Evolutionary conservation across 2,329 filamentous ascomycete genomes (phyloP).

Genomic region (Fusarium liriodendri): DNA sequence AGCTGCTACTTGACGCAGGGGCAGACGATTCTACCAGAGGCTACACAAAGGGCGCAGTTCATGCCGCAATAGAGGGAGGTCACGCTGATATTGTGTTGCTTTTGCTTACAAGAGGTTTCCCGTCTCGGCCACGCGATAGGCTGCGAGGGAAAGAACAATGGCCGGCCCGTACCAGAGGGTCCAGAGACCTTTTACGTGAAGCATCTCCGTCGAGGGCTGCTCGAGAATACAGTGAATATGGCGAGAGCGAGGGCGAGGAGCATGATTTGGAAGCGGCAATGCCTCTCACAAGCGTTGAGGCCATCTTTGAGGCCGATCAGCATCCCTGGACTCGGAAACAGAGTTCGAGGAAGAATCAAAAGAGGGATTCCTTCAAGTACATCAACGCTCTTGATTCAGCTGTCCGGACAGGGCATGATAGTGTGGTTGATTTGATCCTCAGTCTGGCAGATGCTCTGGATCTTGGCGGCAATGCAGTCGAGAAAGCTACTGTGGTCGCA

Average conservation of each 20-base stretch:
- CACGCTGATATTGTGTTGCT: conserved; percentile 10
- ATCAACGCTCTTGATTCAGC: not conserved
- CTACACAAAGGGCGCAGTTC: conserved; percentile 6
- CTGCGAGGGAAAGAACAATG: not conserved
- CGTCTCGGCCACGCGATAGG: not conserved
- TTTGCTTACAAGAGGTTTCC: not conserved
- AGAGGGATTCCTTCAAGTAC: not conserved
- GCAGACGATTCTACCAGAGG: not conserved
- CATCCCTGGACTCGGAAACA: not conserved
- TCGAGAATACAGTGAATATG: not conserved
- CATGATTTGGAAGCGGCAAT: not conserved
- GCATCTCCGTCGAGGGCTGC: not conserved
- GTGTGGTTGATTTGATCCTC: not conserved
- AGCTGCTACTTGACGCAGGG: not conserved
- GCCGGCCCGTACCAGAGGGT: not conserved
- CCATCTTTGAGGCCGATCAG: not conserved
- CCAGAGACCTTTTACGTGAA: not conserved
- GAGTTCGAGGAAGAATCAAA: not conserved
- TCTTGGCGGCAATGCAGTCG: not conserved
- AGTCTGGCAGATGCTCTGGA: not conserved
- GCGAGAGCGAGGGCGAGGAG: not conserved
- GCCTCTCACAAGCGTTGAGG: not conserved
- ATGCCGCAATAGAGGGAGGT: conserved; percentile 15
- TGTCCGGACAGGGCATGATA: not conserved
- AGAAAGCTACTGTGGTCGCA: not conserved